phyloP scores from a whole-genome alignment of 306 rosid genomes.

The Glycine tomentella region DNA sequence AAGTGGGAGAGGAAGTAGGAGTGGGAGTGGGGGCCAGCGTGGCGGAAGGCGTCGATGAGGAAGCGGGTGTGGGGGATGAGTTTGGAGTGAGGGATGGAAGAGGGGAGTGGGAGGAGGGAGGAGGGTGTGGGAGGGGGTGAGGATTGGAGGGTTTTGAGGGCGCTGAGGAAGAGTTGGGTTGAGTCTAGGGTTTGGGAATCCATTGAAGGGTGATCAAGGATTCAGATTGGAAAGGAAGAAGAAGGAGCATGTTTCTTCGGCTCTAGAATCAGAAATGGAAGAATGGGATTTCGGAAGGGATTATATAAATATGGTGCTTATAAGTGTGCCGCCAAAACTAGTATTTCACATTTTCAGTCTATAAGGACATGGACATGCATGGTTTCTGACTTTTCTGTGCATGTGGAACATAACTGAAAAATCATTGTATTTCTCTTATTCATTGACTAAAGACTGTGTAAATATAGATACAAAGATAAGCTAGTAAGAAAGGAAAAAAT shows the following conservation, averaged over 20 bases:
- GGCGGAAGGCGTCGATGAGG: slow-evolving; percentile 78
- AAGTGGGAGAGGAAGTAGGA: slow-evolving; percentile 94
- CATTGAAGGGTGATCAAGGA: slow-evolving; percentile 25
- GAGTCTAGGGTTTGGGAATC: slow-evolving; percentile 65
- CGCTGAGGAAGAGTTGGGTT: slow-evolving; percentile 56
- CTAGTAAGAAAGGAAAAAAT: too few species aligned
- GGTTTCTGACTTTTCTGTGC: too few species aligned
- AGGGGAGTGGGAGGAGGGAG: slow-evolving; percentile 41
- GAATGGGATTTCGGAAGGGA: not conserved
- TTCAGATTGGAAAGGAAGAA: not conserved
- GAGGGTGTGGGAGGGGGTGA: not conserved
- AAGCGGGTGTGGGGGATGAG: slow-evolving; percentile 86
- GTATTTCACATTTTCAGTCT: too few species aligned
- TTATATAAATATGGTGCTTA: not conserved
- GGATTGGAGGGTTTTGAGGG: slow-evolving; percentile 51
- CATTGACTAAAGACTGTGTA: too few species aligned
- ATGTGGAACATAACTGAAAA: too few species aligned
- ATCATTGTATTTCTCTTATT: too few species aligned
- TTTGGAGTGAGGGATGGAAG: slow-evolving; percentile 76
- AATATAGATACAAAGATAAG: too few species aligned
- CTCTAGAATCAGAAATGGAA: not conserved
- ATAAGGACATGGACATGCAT: too few species aligned
- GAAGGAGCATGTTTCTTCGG: too few species aligned
- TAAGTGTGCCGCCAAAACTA: not conserved
- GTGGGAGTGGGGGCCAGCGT: slow-evolving; percentile 60